Evolutionary conservation across 176 grass and related monocot genomes (phyloP), one percentile per base, ranked within the genome.

Genomic region (Avena eriantha): DNA sequence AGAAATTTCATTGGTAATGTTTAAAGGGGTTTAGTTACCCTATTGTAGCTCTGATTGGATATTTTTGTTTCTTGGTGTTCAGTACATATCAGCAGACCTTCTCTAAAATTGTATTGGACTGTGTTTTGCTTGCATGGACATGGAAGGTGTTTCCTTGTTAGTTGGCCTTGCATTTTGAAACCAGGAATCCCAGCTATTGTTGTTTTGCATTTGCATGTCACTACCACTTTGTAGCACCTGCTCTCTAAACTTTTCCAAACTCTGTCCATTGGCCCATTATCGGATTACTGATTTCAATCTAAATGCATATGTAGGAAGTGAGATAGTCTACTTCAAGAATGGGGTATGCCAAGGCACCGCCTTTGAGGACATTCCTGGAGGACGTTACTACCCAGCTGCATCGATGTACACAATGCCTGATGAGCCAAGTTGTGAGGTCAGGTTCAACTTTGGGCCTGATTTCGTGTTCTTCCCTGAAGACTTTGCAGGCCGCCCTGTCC

Each of bases 261-360:
- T 57, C n/a, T 46, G 15, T 26, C 24, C 63, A 6, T 39, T 69
- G 34, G 22, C 49, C 63, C n/a, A 17, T 66, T 33, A 3, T 77
- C 2, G 23, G 1, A 53, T 56, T 59, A 48, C 73, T 36, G 43
- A 36, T 56, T 83, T 56, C 10, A 83, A 16, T 73, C 23, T 77
- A 54, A 34, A 56, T 85, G 78, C 43, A 61, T 59, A 66, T 91
- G 72, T 89, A 99, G 92, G 85, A 61, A 99, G 97, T 70, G 90
- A 94, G 85, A 96, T 99, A 84, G 87, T 90, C 50, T 99, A 90
- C 87, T 96, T 93, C 92, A 99, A 92, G 77, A 99, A 99, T 11
- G 92, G 92, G 39, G 84, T 73, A 74, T 94, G 85, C 76, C 90
- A 96, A 77, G 97, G 97, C 63, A 86, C 83, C 43, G 92, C 94